Conservation (phyloP, 176 grass and related monocot genomes). For the Cocos nucifera region DNA sequence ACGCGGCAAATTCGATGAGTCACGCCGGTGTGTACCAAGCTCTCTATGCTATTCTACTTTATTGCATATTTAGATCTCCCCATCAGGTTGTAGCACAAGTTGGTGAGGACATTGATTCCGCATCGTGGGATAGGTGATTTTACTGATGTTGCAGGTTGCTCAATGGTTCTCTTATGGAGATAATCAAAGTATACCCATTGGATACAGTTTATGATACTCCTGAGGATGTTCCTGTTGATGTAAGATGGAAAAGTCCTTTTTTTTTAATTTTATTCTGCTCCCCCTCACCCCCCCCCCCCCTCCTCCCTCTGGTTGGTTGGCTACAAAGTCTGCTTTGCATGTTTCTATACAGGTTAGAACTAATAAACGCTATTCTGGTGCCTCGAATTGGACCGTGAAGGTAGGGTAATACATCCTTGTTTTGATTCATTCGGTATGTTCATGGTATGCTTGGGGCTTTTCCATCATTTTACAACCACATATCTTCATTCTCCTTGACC, state of each 20-base stretch:
- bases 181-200: constrained; percentile 81
- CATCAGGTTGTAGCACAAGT: neutral
- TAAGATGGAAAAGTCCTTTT: constrained; percentile 18
- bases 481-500: no score
- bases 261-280: no score
- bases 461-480: no score
- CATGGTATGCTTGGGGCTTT: no score
- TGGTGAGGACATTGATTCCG: constrained; percentile 11
- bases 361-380: constrained; percentile 89
- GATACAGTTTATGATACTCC: constrained; percentile 85
- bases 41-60: constrained; percentile 3
- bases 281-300: no score
- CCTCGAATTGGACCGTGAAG: constrained; percentile 95
- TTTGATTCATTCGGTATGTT: neutral
- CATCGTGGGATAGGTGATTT: no score
- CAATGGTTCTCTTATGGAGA: constrained; percentile 94
- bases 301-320: neutral
- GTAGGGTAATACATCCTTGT: constrained; percentile 18
- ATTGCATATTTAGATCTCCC: neutral
- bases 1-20: constrained; percentile 54
- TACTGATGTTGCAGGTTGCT: constrained; percentile 36
- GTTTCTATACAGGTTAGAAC: constrained; percentile 40
- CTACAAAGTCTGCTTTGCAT: constrained; percentile 1
- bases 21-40: constrained; percentile 27
- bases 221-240: constrained; percentile 93